phyloP scores from a whole-genome alignment of 2,329 filamentous ascomycete genomes.

The Tympanopsis confertula region DNA sequence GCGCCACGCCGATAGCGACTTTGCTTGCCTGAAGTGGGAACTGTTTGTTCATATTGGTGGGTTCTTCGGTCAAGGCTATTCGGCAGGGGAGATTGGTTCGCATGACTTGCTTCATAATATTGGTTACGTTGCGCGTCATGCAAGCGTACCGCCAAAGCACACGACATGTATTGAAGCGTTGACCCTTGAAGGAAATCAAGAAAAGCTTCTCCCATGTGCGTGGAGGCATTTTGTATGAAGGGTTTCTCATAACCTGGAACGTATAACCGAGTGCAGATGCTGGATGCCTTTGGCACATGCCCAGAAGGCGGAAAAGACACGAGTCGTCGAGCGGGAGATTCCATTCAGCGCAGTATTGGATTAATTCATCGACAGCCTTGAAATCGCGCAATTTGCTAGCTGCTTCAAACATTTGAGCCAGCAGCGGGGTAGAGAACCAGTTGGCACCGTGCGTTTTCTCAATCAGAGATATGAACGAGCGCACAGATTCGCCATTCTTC shows the following conservation, averaged over 20 bases:
- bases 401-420: slow-evolving; percentile 20
- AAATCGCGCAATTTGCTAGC: slow-evolving; percentile 5
- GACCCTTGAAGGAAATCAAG: slow-evolving; percentile 17
- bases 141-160: slow-evolving; percentile 30
- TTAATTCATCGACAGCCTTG: background rate
- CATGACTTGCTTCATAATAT: slow-evolving; percentile 18
- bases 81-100: slow-evolving; percentile 16
- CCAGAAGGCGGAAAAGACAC: background rate
- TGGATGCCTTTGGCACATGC: background rate
- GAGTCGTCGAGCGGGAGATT: background rate
- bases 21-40: background rate
- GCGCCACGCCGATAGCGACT: background rate
- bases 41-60: background rate
- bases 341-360: background rate
- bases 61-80: background rate
- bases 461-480: slow-evolving; percentile 19
- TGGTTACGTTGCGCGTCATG: slow-evolving; percentile 15
- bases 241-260: no score
- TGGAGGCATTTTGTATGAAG: no score
- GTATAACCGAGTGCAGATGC: background rate
- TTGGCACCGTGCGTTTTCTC: slow-evolving; percentile 13
- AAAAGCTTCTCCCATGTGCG: slow-evolving; percentile 23
- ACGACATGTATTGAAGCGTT: slow-evolving; percentile 23
- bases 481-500: slow-evolving; percentile 13
- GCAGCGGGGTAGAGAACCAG: slow-evolving; percentile 18